Evolutionary conservation across 345 rosid genomes (phyloP), one percentile per base, ranked within the genome.

Genomic region (Moricandia arvensis): DNA sequence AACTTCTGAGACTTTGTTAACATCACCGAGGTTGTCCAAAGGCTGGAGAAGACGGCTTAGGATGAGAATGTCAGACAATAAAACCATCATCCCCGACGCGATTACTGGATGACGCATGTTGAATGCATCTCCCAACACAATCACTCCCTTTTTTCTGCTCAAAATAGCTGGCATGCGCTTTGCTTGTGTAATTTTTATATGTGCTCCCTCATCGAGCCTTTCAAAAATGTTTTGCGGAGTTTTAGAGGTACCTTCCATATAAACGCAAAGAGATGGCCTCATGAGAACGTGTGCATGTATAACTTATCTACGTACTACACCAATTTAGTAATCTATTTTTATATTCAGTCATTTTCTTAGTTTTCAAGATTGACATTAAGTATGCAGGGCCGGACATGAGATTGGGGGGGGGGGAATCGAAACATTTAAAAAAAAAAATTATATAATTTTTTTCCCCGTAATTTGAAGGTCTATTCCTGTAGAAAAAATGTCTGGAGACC

Each of bases 1-100:
- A 45, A 82, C 75, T 61, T 71, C 60, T 49, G 78, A 24, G 33
- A 57, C 8, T 11, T 57, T 26, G 30, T 57, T 2, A 24, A 11
- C 33, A 24, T 57, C 61, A 57, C 61, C 66, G 3, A 84, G 71
- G 68, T 84, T 76, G 4, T 2, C 33, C 18, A 86, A 47, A 11
- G 83, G 85, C 53, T 57, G 58, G 18, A 84, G 81, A 63, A 86
- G 86, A 37, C 73, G 57, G 7, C 85, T 80, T 11, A 86, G 83
- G 8, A 86, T 85, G 54, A 82, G 85, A 61, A 84, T 66, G 37
- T 82, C 89, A 29, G 89, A 82, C 31, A 86, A 51, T 51, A 84
- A 33, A 63, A 82, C 87, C 81, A 86, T 86, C 89, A 86, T 86
- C 69, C 87, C 89, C 12, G 86, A 82, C 0, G 86, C 86, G 3